Conservation (phyloP, 148 eudicot species). For the Rhododendron henanense region DNA sequence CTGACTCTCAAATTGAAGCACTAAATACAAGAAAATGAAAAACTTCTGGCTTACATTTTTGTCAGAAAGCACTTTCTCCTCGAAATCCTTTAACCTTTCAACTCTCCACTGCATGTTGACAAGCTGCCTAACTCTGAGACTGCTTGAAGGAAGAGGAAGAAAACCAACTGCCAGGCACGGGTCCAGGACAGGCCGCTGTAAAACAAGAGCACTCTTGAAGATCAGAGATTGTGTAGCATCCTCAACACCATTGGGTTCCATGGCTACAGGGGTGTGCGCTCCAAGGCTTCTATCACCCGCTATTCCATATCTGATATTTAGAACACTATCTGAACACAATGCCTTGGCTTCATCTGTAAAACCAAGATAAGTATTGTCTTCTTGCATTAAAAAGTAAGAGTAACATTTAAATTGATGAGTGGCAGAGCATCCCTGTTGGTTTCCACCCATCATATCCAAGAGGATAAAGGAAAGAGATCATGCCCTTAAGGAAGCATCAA, state of each 20-base stretch:
- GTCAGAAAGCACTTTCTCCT: slow-evolving; percentile 36
- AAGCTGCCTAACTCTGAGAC: slow-evolving; percentile 87
- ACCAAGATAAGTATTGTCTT: slow-evolving; percentile 10
- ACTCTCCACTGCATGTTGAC: slow-evolving; percentile 91
- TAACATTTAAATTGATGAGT: background rate
- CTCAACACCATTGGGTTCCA: slow-evolving; percentile 28
- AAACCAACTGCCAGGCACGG: slow-evolving; percentile 97
- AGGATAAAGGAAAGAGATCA: background rate
- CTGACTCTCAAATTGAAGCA: background rate
- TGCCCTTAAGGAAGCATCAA: slow-evolving; percentile 3
- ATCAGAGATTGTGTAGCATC: slow-evolving; percentile 38
- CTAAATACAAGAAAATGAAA: background rate
- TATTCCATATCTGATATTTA: slow-evolving; percentile 71
- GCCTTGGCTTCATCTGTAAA: slow-evolving; percentile 54
- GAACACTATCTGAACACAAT: slow-evolving; percentile 46
- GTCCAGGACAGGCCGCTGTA: slow-evolving; percentile 90
- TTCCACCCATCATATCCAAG: background rate
- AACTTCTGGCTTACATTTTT: slow-evolving; percentile 41
- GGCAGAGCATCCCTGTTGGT: background rate
- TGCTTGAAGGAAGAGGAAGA: slow-evolving; percentile 85
- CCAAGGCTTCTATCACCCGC: slow-evolving; percentile 69
- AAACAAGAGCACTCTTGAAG: slow-evolving; percentile 73
- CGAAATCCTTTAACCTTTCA: slow-evolving; percentile 76
- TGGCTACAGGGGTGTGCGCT: slow-evolving; percentile 67
- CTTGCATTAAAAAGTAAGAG: background rate